Evolutionary conservation across 2,329 filamentous ascomycete genomes (phyloP).

Genomic region (Phoma sp.): DNA sequence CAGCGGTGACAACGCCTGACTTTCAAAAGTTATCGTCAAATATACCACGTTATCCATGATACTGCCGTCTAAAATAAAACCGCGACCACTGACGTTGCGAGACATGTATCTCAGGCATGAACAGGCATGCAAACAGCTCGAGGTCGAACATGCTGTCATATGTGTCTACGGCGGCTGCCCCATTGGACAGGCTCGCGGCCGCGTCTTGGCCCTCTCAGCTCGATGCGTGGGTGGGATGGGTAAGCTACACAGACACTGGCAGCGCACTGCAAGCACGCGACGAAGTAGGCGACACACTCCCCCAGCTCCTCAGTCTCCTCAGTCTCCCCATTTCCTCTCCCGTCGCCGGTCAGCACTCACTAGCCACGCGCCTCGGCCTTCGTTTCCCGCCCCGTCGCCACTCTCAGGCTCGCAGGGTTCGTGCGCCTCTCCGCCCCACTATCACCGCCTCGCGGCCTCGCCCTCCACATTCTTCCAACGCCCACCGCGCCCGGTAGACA

Average conservation of each 20-base stretch:
- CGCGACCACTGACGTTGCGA: neutral
- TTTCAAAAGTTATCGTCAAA: too few relatives aligned
- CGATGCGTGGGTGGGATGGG: slow-evolving; percentile 19
- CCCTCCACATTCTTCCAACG: slow-evolving; percentile 33
- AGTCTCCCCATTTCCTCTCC: slow-evolving; percentile 14
- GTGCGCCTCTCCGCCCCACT: slow-evolving; percentile 39
- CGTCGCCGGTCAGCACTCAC: slow-evolving; percentile 18
- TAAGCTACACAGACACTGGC: slow-evolving; percentile 32
- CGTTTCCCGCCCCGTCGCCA: slow-evolving; percentile 41
- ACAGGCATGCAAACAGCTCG: slow-evolving; percentile 4
- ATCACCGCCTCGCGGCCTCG: slow-evolving; percentile 38
- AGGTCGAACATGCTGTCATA: slow-evolving; percentile 14
- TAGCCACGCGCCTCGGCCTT: slow-evolving; percentile 39
- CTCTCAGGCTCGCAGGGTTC: slow-evolving; percentile 30
- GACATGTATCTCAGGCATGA: neutral
- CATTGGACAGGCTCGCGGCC: slow-evolving; percentile 10
- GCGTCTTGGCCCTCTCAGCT: slow-evolving; percentile 23
- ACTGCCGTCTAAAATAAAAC: too few relatives aligned
- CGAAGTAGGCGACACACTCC: slow-evolving; percentile 25
- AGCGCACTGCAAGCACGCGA: slow-evolving; percentile 43
- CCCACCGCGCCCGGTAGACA: slow-evolving; percentile 32
- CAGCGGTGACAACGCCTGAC: too few relatives aligned
- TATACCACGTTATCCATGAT: too few relatives aligned
- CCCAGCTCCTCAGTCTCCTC: slow-evolving; percentile 4
- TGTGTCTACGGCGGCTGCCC: slow-evolving; percentile 1